Conservation (phyloP, 2,329 filamentous ascomycete species). For the Xylaria sp. region DNA sequence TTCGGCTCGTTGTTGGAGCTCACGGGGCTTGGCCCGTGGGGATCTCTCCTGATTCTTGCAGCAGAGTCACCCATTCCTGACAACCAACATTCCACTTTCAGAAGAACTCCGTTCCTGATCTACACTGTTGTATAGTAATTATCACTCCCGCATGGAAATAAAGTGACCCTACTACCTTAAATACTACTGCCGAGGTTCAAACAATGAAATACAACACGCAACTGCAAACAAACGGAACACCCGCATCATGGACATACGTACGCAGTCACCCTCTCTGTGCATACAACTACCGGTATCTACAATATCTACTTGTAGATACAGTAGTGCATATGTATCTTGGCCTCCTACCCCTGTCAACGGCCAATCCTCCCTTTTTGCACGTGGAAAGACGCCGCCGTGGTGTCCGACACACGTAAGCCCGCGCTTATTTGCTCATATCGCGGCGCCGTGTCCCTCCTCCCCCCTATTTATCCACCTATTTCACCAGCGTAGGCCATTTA, state of each 20-base stretch:
- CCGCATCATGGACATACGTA: background rate
- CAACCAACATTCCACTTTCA: constrained; percentile 17
- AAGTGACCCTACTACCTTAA: background rate
- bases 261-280: background rate
- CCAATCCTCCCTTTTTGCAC: constrained; percentile 12
- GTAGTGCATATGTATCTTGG: background rate
- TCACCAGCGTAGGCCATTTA: background rate
- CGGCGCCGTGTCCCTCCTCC: background rate
- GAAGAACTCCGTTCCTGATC: constrained; percentile 5
- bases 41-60: constrained; percentile 29
- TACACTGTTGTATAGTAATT: background rate
- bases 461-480: background rate
- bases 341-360: background rate
- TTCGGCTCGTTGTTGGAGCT: background rate
- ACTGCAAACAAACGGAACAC: background rate
- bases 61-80: constrained; percentile 13
- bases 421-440: constrained; percentile 7
- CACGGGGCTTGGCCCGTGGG: constrained; percentile 22
- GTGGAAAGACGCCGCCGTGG: constrained; percentile 14
- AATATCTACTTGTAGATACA: background rate
- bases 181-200: background rate
- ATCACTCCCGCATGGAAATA: too few relatives aligned
- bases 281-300: background rate
- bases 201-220: background rate
- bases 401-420: constrained; percentile 11